Conservation (phyloP, 192 early-diverging fungal species). For the Coemansia sp. region DNA sequence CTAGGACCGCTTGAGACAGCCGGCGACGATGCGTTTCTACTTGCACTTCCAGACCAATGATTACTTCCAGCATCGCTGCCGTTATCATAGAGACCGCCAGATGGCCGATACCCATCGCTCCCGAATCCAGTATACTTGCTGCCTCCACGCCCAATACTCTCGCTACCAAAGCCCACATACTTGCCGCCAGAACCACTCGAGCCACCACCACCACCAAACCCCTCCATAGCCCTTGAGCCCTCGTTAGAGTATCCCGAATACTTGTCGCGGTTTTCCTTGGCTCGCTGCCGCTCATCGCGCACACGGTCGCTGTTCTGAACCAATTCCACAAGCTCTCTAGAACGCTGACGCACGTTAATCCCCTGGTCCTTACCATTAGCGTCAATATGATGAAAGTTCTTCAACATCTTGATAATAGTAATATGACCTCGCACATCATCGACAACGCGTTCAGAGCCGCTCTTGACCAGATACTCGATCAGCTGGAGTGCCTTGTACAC, state of each 20-base stretch:
- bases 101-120: conserved; percentile 29
- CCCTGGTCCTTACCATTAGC: conserved; percentile 97
- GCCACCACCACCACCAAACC: conserved; percentile 17
- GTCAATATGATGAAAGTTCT: conserved; percentile 88
- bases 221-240: conserved; percentile 15
- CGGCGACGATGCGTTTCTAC: conserved; percentile 26
- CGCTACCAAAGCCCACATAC: conserved; percentile 70
- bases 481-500: conserved; percentile 96
- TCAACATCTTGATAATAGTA: conserved; percentile 85
- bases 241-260: conserved; percentile 77
- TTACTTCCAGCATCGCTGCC: conserved; percentile 41
- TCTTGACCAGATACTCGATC: conserved; percentile 93
- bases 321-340: conserved; percentile 88
- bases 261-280: conserved; percentile 86
- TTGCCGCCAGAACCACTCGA: conserved; percentile 23
- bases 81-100: conserved; percentile 30
- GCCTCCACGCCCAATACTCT: conserved; percentile 26
- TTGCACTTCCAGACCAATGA: conserved; percentile 25
- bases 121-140: conserved; percentile 43
- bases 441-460: conserved; percentile 91
- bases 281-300: conserved; percentile 85
- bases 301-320: conserved; percentile 76
- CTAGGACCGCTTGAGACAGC: conserved; percentile 20
- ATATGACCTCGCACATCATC: conserved; percentile 84
- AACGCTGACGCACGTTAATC: conserved; percentile 85